Evolutionary conservation across 495 filamentous ascomycete species (phyloP), one percentile per base, ranked within the genome.

Genomic region (Staphylotrichum longicolle): DNA sequence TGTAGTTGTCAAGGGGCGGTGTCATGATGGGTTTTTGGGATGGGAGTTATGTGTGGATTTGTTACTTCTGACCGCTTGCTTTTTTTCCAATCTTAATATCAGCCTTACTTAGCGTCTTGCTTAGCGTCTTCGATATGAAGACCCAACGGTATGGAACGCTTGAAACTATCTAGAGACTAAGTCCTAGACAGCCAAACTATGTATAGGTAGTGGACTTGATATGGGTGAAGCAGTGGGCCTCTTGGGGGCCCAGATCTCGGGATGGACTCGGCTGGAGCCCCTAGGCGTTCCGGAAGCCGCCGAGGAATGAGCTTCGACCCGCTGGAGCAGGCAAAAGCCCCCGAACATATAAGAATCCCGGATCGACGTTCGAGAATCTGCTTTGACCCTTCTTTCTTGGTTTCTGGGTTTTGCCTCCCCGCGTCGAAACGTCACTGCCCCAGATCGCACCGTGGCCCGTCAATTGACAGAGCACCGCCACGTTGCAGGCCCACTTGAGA

Each of bases 341-440:
- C 45, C n/a, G 14, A 47, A 20, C 2, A 20, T 30, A 20, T 47
- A 20, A 20, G 15, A 47, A 47, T 7, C 54, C 40, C 41, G 27
- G 40, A 56, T 56, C 54, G 40, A 34, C 54, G 27, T 35, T 45
- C 12, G 41, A 42, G 41, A 44, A 34, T 56, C 54, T 45, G 37
- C 52, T 54, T 54, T 54, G 52, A 41, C 52, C 32, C 30, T n/a
- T 20, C 12, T 8, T 48, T 40, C 15, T 32, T 45, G 14, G 55
- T 20, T 37, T 48, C 44, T 57, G 54, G 12, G n/a, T 34, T 15
- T 34, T n/a, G 48, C 32, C 4, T 20, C 48, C 3, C 27, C 47
- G 27, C 12, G 5, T 53, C 50, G 40, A 44, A 56, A 45, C 52
- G 32, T 4, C 54, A 46, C 40, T 34, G 20, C 14, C 32, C 33